These are phyloP conservation scores for Jimgerdemannia flammicorona DNA, from an alignment of 192 early-diverging fungal species.

Conservation along the genomic window DNA sequence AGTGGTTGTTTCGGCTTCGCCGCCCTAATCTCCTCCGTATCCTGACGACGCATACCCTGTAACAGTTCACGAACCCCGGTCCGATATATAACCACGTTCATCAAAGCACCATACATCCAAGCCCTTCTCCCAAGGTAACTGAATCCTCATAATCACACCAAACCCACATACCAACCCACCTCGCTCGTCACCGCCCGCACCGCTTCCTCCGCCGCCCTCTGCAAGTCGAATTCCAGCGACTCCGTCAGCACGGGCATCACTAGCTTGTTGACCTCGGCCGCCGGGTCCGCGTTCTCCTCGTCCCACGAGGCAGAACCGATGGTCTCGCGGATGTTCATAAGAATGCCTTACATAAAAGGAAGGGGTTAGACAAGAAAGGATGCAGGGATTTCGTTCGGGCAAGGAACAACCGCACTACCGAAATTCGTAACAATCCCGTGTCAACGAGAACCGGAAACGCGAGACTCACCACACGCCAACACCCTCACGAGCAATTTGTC, in stretches of 20 bases:
- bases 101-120: no score
- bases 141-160: neutral
- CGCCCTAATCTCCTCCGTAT: constrained; percentile 25
- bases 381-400: neutral
- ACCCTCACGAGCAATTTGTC: constrained; percentile 63
- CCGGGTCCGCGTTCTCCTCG: constrained; percentile 25
- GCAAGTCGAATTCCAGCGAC: constrained; percentile 45
- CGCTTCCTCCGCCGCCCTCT: constrained; percentile 38
- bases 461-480: constrained; percentile 59
- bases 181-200: constrained; percentile 29
- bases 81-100: no score
- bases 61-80: no score
- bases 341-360: constrained; percentile 22
- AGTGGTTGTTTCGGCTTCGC: constrained; percentile 30
- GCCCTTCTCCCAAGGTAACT: neutral
- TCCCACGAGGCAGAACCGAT: constrained; percentile 25
- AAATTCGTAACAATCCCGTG: neutral
- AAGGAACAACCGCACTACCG: no score
- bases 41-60: constrained; percentile 12
- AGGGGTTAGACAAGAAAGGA: constrained; percentile 1
- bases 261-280: constrained; percentile 35
- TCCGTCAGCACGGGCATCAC: constrained; percentile 42
- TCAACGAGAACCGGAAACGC: neutral
- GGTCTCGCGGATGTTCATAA: constrained; percentile 48
- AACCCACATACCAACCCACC: constrained; percentile 22